Percentiles rank a stretch among this genome's conserved stretches.
These are phyloP conservation scores for Ambrosiella beaveri DNA, from an alignment of 2,329 filamentous ascomycete species.

Conservation along the genomic window DNA sequence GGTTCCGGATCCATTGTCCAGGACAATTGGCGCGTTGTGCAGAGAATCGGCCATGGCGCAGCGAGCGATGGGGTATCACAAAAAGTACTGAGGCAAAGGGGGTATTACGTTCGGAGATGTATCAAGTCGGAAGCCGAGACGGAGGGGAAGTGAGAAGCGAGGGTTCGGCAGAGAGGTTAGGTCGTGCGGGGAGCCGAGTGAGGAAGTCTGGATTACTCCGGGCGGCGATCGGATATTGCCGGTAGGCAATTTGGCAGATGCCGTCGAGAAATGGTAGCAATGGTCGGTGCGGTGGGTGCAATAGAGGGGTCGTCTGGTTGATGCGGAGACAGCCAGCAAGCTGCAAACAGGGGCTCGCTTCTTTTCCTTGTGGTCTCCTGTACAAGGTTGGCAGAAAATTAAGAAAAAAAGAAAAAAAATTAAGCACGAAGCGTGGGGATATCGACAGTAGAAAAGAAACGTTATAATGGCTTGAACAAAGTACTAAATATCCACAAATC, in stretches of 20 bases:
- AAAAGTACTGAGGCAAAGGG: background rate
- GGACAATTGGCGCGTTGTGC: conserved; percentile 95
- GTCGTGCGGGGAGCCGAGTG: background rate
- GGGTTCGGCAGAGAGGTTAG: background rate
- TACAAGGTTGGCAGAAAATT: background rate
- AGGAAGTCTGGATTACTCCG: background rate
- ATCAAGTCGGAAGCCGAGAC: background rate
- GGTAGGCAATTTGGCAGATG: background rate
- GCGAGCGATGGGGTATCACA: background rate
- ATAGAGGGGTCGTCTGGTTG: background rate
- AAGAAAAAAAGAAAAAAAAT: conserved; percentile 1
- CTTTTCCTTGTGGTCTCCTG: conserved; percentile 5
- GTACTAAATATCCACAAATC: background rate
- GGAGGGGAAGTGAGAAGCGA: background rate
- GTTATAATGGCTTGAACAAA: too few species aligned
- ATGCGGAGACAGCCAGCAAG: background rate
- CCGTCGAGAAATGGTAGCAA: background rate
- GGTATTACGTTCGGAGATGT: background rate
- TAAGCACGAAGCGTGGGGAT: background rate
- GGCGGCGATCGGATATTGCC: background rate
- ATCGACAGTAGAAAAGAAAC: background rate
- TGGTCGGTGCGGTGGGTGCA: background rate
- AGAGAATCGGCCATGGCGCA: conserved; percentile 42
- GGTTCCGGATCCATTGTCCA: conserved; percentile 96
- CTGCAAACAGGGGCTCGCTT: background rate